phyloP scores from a whole-genome alignment of 139 green algal genomes.

The Tetradesmus obliquus region DNA sequence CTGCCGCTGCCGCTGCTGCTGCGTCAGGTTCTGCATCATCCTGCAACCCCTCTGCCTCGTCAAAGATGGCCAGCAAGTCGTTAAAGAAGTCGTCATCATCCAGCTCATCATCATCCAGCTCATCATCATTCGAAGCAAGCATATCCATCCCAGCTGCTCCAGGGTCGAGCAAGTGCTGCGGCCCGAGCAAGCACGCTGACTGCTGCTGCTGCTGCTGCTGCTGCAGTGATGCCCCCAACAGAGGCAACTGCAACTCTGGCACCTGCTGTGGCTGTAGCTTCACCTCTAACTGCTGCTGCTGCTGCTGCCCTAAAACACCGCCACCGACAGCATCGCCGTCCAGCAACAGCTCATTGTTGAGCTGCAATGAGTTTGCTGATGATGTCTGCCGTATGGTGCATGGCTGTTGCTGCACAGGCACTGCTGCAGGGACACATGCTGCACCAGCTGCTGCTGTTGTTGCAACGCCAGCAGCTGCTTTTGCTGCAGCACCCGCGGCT shows the following conservation, averaged over 20 bases:
- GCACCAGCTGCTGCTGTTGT: constrained; percentile 1
- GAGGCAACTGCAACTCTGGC: background rate
- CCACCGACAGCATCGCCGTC: background rate
- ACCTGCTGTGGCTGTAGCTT: constrained; percentile 1
- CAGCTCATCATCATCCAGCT: constrained; percentile 49
- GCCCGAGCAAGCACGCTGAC: background rate
- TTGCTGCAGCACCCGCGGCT: background rate
- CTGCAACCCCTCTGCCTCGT: constrained; percentile 1
- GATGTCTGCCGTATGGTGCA: background rate
- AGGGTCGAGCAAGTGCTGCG: background rate
- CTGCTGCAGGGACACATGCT: background rate
- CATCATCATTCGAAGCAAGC: background rate
- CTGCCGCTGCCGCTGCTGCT: constrained; percentile 12
- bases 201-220: constrained; percentile 22
- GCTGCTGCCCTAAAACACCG: background rate
- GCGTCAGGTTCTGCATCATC: background rate
- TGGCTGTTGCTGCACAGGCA: background rate
- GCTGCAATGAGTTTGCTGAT: background rate
- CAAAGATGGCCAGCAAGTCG: constrained; percentile 27
- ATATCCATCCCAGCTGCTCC: background rate
- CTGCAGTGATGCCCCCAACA: background rate
- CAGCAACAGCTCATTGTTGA: background rate
- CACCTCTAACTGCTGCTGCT: background rate
- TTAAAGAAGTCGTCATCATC: constrained; percentile 19
- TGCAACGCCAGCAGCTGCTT: background rate